Conservation (phyloP, 2,329 filamentous ascomycete genomes). For the Nigrograna mackinnonii region DNA sequence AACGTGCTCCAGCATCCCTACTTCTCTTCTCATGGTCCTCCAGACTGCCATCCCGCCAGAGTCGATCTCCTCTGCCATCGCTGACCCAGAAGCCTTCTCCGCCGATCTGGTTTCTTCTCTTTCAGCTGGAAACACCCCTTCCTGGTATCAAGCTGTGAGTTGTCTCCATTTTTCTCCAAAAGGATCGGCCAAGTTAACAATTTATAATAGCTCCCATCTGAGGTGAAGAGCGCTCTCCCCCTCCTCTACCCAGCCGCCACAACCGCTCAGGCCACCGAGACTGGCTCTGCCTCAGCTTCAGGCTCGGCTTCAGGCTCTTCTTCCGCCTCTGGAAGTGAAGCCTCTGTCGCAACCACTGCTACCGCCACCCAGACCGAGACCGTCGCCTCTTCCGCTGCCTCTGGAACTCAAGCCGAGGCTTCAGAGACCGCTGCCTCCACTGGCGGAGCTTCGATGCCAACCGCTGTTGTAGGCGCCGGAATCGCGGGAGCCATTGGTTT, state of each 20-base stretch:
- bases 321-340: slow-evolving; percentile 5
- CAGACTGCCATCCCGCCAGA: slow-evolving; percentile 49
- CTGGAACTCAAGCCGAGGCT: slow-evolving; percentile 16
- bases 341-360: slow-evolving; percentile 18
- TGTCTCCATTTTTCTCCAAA: too few species aligned
- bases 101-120: slow-evolving; percentile 48
- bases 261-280: slow-evolving; percentile 4
- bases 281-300: slow-evolving; percentile 7
- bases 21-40: slow-evolving; percentile 47
- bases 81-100: slow-evolving; percentile 46
- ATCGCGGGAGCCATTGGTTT: slow-evolving; percentile 46
- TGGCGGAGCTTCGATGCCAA: slow-evolving; percentile 38
- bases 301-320: slow-evolving; percentile 12
- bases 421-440: slow-evolving; percentile 17
- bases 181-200: too few species aligned
- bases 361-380: slow-evolving; percentile 20
- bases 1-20: slow-evolving; percentile 27
- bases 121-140: slow-evolving; percentile 45
- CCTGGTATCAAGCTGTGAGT: slow-evolving; percentile 51
- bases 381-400: slow-evolving; percentile 25
- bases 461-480: slow-evolving; percentile 42
- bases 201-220: slow-evolving; percentile 48
- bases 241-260: slow-evolving; percentile 31
- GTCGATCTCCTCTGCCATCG: slow-evolving; percentile 42
- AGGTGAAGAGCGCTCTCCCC: slow-evolving; percentile 49